Evolutionary conservation across 2,329 filamentous ascomycete genomes (phyloP).

Genomic region (Tolypocladium endophyticum): DNA sequence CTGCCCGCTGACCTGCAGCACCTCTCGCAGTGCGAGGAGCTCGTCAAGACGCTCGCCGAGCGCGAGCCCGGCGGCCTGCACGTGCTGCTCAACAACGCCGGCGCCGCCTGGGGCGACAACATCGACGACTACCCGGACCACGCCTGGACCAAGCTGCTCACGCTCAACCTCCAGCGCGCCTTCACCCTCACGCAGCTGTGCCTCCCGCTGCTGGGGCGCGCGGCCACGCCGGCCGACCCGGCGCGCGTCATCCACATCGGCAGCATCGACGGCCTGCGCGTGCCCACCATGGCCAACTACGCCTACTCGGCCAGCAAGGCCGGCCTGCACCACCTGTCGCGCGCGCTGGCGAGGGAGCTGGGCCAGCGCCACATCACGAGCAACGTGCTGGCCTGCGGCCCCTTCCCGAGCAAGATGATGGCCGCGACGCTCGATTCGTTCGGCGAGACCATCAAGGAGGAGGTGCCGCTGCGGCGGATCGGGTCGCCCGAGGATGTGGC

Average conservation of each 20-base stretch:
- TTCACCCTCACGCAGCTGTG: conserved; percentile 55
- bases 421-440: conserved; percentile 45
- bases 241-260: conserved; percentile 56
- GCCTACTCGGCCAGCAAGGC: conserved; percentile 54
- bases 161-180: conserved; percentile 57
- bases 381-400: conserved; percentile 63
- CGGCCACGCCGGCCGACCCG: conserved; percentile 30
- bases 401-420: conserved; percentile 63
- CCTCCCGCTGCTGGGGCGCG: conserved; percentile 46
- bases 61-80: conserved; percentile 41
- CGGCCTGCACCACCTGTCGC: conserved; percentile 51
- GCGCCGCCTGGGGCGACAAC: conserved; percentile 52
- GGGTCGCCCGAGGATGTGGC: conserved; percentile 60
- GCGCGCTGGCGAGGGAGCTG: conserved; percentile 49
- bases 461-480: conserved; percentile 56
- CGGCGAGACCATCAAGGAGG: conserved; percentile 41
- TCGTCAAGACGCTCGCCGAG: conserved; percentile 39
- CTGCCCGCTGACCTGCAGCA: conserved; percentile 57
- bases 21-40: conserved; percentile 40
- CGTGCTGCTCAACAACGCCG: conserved; percentile 56
- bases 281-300: conserved; percentile 48
- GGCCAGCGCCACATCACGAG: conserved; percentile 49
- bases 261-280: conserved; percentile 50
- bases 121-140: conserved; percentile 48
- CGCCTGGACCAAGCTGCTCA: conserved; percentile 49